Conservation (phyloP, 768 basidiomycete genomes). For the Mycena rebaudengoi region DNA sequence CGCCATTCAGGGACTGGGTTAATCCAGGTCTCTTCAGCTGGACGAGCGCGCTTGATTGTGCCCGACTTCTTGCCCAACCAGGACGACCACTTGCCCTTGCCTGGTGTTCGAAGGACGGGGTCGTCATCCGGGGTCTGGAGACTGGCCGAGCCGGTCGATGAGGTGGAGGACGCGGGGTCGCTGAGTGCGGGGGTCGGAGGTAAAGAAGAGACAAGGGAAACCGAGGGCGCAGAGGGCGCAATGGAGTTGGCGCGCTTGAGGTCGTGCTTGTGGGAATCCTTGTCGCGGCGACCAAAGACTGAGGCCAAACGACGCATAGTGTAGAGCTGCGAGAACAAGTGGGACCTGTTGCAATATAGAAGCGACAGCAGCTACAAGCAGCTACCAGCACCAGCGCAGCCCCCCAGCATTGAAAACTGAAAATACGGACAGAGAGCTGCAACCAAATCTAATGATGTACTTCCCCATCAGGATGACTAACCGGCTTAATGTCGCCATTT, state of each 20-base stretch:
- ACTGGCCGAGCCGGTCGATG: slow-evolving; percentile 68
- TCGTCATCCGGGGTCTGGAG: slow-evolving; percentile 69
- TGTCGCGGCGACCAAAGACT: slow-evolving; percentile 55
- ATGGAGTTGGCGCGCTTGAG: slow-evolving; percentile 31
- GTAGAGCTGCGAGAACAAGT: too few relatives aligned
- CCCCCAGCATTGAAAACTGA: too few relatives aligned
- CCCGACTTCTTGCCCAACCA: slow-evolving; percentile 59
- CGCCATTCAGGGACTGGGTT: slow-evolving; percentile 44
- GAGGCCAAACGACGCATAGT: slow-evolving; percentile 73
- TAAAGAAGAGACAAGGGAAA: slow-evolving; percentile 28
- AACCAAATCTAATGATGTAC: too few relatives aligned
- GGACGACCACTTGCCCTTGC: slow-evolving; percentile 57
- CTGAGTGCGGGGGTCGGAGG: slow-evolving; percentile 38
- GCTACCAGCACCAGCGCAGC: too few relatives aligned
- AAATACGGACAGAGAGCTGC: too few relatives aligned
- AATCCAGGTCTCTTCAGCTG: slow-evolving; percentile 57
- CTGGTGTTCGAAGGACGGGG: slow-evolving; percentile 37
- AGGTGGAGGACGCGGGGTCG: slow-evolving; percentile 61
- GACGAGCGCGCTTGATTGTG: slow-evolving; percentile 31
- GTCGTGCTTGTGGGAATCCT: slow-evolving; percentile 50
- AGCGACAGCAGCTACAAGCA: too few relatives aligned
- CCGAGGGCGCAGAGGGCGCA: slow-evolving; percentile 25
- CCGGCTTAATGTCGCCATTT: too few relatives aligned
- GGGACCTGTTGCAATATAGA: too few relatives aligned
- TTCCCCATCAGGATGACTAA: too few relatives aligned